phyloP scores from a whole-genome alignment of 306 rosid species.

The Arachis hypogaea region DNA sequence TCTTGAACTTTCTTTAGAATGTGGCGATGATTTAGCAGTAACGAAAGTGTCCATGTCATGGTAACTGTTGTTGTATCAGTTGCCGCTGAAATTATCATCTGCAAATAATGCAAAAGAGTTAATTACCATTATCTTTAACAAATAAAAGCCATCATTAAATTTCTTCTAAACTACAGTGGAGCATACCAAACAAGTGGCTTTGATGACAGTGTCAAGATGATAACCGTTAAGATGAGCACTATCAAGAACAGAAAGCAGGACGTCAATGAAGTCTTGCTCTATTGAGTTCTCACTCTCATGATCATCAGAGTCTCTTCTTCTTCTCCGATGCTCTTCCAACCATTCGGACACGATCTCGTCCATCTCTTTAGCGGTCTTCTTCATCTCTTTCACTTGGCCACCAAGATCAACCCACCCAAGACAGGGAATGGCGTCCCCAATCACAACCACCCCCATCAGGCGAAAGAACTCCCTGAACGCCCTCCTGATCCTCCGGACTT shows the following conservation, averaged over 20 bases:
- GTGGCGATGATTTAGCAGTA: constrained; percentile 33
- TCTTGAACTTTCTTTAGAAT: constrained; percentile 45
- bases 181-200: constrained; percentile 57
- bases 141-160: too few relatives aligned
- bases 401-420: constrained; percentile 53
- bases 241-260: constrained; percentile 29
- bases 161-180: too few relatives aligned
- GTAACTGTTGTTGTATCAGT: constrained; percentile 56
- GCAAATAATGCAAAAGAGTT: not conserved
- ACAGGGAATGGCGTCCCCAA: constrained; percentile 50
- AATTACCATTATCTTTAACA: too few relatives aligned
- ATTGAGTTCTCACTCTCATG: not conserved
- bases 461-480: constrained; percentile 36
- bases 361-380: constrained; percentile 31
- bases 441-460: constrained; percentile 20
- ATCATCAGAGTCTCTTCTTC: not conserved
- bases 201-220: constrained; percentile 47
- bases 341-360: constrained; percentile 34
- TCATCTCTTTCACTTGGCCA: constrained; percentile 49
- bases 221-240: constrained; percentile 28
- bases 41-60: constrained; percentile 36
- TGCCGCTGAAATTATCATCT: constrained; percentile 51
- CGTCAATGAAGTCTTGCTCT: constrained; percentile 53
- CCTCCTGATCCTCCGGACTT: constrained; percentile 3
- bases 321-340: constrained; percentile 51